Conservation (phyloP, 1,139 yeast species). For the Scheffersomyces illinoinensis region DNA sequence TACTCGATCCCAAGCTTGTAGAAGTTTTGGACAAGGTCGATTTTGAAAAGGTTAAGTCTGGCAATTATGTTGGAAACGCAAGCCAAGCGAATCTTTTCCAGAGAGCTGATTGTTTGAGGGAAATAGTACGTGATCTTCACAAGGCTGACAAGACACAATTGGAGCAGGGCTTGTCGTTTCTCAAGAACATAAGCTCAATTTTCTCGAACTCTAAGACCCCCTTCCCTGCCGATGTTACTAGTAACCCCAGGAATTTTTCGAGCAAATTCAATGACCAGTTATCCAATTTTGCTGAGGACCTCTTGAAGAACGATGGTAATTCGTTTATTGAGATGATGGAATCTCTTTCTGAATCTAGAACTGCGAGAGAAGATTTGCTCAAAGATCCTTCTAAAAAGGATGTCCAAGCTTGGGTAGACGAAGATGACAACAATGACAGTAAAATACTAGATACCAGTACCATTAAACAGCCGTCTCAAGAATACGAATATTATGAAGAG, state of each 20-base stretch:
- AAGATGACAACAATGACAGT: slow-evolving; percentile 16
- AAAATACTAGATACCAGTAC: background rate
- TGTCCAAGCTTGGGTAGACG: slow-evolving; percentile 22
- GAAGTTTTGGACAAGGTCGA: slow-evolving; percentile 31
- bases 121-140: slow-evolving; percentile 28
- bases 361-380: slow-evolving; percentile 47
- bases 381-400: slow-evolving; percentile 13
- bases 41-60: slow-evolving; percentile 27
- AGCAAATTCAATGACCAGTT: slow-evolving; percentile 25
- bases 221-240: slow-evolving; percentile 14
- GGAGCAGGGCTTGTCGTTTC: slow-evolving; percentile 29
- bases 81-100: slow-evolving; percentile 22
- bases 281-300: slow-evolving; percentile 73
- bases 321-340: slow-evolving; percentile 79
- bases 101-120: slow-evolving; percentile 30
- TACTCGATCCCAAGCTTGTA: slow-evolving; percentile 32
- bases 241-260: slow-evolving; percentile 3
- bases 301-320: slow-evolving; percentile 72
- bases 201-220: background rate
- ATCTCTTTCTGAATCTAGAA: slow-evolving; percentile 60
- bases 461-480: background rate
- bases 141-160: slow-evolving; percentile 28
- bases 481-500: slow-evolving; percentile 11
- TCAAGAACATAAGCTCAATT: slow-evolving; percentile 23
- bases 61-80: slow-evolving; percentile 1